Percentiles rank a stretch among this genome's conserved stretches.
Conservation (phyloP, 208 protist species). For the Kentomonas sorsogonicus region DNA sequence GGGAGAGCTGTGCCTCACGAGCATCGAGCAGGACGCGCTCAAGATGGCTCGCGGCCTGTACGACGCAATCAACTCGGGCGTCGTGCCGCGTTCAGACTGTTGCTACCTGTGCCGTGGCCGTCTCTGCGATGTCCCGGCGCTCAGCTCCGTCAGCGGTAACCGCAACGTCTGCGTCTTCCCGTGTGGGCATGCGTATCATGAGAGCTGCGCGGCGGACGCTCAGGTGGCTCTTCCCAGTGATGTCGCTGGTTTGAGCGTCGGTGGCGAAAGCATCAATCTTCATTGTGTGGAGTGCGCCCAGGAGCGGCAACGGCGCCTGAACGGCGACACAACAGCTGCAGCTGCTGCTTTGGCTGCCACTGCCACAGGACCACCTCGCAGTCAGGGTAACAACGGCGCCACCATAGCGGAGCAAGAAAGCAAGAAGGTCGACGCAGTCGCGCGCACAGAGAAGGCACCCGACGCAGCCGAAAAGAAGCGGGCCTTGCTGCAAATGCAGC, state of each 20-base stretch:
- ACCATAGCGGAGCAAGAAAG: too few species aligned
- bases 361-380: too few species aligned
- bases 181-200: constrained; percentile 79
- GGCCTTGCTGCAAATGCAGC: too few species aligned
- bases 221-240: not conserved
- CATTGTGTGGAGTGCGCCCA: not conserved
- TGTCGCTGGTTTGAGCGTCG: not conserved
- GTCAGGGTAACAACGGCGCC: too few species aligned
- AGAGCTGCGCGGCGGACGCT: constrained; percentile 24
- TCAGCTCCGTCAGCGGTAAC: not conserved
- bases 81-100: constrained; percentile 40
- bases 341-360: not conserved
- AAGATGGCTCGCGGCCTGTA: constrained; percentile 30
- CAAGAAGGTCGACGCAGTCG: too few species aligned
- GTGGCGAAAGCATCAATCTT: not conserved
- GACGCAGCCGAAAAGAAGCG: too few species aligned
- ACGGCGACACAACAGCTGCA: not conserved
- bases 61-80: constrained; percentile 33
- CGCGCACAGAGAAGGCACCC: too few species aligned
- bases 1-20: constrained; percentile 38
- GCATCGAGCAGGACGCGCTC: constrained; percentile 44
- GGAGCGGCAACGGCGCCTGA: not conserved
- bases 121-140: constrained; percentile 17
- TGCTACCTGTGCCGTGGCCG: constrained; percentile 50
- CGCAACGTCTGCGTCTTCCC: constrained; percentile 47